These are phyloP conservation scores for Nepenthes alata DNA, from an alignment of 179 eudicot species.

Conservation along the genomic window DNA sequence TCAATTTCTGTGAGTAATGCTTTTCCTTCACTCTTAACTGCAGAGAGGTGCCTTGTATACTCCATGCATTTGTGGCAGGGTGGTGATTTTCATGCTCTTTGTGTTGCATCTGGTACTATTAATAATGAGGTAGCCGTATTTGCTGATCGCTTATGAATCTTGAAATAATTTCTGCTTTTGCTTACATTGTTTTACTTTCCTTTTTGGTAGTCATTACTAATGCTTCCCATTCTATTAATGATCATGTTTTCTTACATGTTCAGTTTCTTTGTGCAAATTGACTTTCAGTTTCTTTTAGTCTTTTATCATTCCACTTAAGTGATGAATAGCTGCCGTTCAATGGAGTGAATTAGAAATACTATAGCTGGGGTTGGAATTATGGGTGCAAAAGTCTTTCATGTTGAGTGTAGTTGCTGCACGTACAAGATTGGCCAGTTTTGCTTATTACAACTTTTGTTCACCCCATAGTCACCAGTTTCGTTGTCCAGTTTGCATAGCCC, in stretches of 20 bases:
- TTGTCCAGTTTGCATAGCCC: no score
- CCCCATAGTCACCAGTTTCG: no score
- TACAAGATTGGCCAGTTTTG: neutral
- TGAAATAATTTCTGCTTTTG: neutral
- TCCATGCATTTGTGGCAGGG: slow-evolving; percentile 78
- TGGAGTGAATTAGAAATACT: no score
- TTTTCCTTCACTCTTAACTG: slow-evolving; percentile 7
- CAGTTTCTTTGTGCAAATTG: no score
- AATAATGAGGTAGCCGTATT: slow-evolving; percentile 62
- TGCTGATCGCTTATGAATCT: neutral
- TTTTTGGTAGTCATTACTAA: neutral
- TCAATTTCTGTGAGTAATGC: neutral
- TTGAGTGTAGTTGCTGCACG: neutral
- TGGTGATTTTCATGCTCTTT: slow-evolving; percentile 34
- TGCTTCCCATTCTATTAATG: neutral
- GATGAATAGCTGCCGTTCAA: no score
- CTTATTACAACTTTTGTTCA: neutral
- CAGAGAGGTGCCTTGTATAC: slow-evolving; percentile 85
- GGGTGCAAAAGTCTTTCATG: no score
- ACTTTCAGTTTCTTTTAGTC: no score
- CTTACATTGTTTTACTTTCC: neutral
- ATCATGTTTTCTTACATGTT: neutral
- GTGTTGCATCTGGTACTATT: slow-evolving; percentile 86
- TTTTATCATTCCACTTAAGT: no score
- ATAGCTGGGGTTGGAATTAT: no score